Evolutionary conservation across 2,329 filamentous ascomycete species (phyloP), one percentile per base, ranked within the genome.

Genomic region (Trichoderma citrinoviride): DNA sequence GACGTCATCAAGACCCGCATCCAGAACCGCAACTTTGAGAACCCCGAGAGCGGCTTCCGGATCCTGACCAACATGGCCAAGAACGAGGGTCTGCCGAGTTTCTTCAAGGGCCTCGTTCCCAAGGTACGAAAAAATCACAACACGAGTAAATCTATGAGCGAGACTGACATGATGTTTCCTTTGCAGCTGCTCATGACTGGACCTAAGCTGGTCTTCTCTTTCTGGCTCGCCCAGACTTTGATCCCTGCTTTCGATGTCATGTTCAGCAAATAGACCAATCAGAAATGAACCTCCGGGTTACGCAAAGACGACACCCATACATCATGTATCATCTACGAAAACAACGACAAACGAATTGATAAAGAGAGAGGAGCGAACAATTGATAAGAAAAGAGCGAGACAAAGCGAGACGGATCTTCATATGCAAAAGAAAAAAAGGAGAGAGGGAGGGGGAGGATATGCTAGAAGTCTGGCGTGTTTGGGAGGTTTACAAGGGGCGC

Each of bases 1-100:
- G 94, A 98, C 76, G 94, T 98, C 71, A 95, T 98, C 85, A 98
- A 98, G 86, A 97, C 94, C 66, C 88, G 94, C 74, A 97, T 98
- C 73, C 94, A 98, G 82, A 98, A 98, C 85, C 88, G 91, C 75
- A 98, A 99, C 84, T 99, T 99, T 73, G 95, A 99, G 69, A 95
- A 97, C 83, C 94, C 94, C 66, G 93, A 98, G 82, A 90, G 90
- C 71, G 95, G 95, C 49, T 92, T 97, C 85, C 87, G 87, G 74
- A 98, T 99, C 72, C 81, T 99, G 68, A 85, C 87, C 68, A 96
- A 93, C 77, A 99, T 99, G 95, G 86, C 91, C 69, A 91, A 89
- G 82, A 87, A 97, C 72, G 95, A 99, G 80, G 95, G 94, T 23
- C 76, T 90, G 65, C 82, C 84, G 17, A 89, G 90, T 73, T 98